phyloP scores from a whole-genome alignment of 2,329 filamentous ascomycete species.

The Epichloe typhina region DNA sequence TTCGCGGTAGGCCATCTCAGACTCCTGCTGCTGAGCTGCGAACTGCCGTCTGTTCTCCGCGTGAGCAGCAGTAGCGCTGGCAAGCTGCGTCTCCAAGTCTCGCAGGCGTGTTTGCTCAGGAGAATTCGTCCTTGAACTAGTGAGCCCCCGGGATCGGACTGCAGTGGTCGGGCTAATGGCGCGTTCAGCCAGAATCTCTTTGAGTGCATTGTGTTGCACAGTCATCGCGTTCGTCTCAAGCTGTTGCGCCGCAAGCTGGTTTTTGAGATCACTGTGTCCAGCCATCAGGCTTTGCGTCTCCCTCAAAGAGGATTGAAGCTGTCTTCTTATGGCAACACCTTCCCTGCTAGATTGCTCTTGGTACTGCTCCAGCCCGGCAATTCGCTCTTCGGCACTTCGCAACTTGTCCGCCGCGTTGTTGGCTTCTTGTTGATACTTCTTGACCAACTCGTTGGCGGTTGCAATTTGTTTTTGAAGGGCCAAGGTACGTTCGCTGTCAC shows the following conservation, averaged over 20 bases:
- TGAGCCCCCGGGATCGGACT: constrained; percentile 57
- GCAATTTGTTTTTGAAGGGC: constrained; percentile 72
- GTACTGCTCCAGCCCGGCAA: constrained; percentile 90
- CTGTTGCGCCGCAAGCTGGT: constrained; percentile 72
- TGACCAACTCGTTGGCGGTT: constrained; percentile 64
- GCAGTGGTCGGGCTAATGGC: constrained; percentile 68
- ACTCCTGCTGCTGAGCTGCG: constrained; percentile 69
- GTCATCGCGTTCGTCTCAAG: constrained; percentile 88
- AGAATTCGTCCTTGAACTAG: constrained; percentile 57
- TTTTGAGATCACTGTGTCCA: constrained; percentile 68
- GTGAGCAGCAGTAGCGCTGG: constrained; percentile 62
- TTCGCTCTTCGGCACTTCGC: constrained; percentile 85
- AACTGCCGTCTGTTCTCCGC: constrained; percentile 73
- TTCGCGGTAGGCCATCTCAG: constrained; percentile 81
- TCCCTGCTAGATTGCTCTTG: constrained; percentile 95
- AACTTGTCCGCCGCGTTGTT: constrained; percentile 80
- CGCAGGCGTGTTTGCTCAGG: constrained; percentile 69
- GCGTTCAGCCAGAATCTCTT: constrained; percentile 81
- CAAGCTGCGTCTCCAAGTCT: constrained; percentile 81
- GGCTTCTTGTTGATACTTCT: constrained; percentile 79
- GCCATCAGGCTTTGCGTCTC: constrained; percentile 74
- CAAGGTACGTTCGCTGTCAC: constrained; percentile 50
- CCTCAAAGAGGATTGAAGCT: constrained; percentile 71
- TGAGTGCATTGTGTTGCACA: constrained; percentile 85
- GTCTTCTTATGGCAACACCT: constrained; percentile 75